Evolutionary conservation across 441 rosid species (phyloP).

Genomic region (Brassica hybrid): DNA sequence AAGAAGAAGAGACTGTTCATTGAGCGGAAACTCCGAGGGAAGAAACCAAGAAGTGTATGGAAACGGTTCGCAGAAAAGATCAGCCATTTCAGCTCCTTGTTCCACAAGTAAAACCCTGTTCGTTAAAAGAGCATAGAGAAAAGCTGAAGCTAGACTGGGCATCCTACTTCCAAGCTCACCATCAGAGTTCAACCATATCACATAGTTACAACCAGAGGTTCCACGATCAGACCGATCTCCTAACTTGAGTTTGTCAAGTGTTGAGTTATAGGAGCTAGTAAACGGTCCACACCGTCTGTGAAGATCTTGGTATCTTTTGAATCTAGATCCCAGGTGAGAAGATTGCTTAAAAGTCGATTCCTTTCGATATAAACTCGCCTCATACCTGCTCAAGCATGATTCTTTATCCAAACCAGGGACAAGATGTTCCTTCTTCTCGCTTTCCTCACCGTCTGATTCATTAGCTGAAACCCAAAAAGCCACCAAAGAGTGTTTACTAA

Average conservation of each 20-base stretch:
- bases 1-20: conserved; percentile 13
- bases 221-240: conserved; percentile 24
- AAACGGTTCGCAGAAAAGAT: conserved; percentile 82
- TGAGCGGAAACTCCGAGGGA: conserved; percentile 58
- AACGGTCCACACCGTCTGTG: conserved; percentile 62
- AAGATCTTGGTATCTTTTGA: conserved; percentile 56
- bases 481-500: conserved; percentile 1
- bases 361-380: conserved; percentile 49
- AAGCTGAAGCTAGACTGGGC: conserved; percentile 60
- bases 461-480: conserved; percentile 7
- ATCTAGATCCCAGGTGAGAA: conserved; percentile 52
- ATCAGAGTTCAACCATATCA: conserved; percentile 64
- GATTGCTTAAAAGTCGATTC: conserved; percentile 48
- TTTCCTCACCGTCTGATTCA: conserved; percentile 13
- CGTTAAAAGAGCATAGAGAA: conserved; percentile 76
- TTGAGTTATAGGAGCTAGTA: conserved; percentile 49
- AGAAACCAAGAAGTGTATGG: conserved; percentile 63
- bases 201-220: conserved; percentile 53
- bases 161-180: conserved; percentile 74
- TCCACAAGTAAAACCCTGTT: conserved; percentile 68
- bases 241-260: conserved; percentile 46
- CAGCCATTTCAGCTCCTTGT: conserved; percentile 59
- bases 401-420: conserved; percentile 48
- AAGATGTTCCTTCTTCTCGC: conserved; percentile 19
- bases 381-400: conserved; percentile 59